phyloP scores from a whole-genome alignment of 2,329 filamentous ascomycete genomes.

The Fusarium secorum region DNA sequence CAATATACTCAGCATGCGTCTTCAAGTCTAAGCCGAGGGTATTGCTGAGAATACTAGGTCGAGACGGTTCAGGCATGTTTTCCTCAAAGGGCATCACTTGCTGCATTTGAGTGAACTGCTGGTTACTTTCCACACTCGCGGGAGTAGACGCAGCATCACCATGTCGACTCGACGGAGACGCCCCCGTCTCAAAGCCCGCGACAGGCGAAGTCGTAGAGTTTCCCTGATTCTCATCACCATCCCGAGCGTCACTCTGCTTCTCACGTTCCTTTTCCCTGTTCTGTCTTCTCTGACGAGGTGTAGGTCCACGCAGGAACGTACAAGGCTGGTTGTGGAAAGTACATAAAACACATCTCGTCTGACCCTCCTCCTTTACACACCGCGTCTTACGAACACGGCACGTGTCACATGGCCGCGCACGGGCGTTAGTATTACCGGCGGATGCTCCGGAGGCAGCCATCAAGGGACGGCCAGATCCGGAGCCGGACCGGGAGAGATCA shows the following conservation, averaged over 20 bases:
- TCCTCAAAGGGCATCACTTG: conserved; percentile 29
- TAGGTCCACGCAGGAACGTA: conserved; percentile 62
- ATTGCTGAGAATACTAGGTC: conserved; percentile 47
- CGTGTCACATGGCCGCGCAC: conserved; percentile 65
- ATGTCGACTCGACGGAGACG: conserved; percentile 38
- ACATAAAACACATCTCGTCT: conserved; percentile 68
- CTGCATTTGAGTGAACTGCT: conserved; percentile 21
- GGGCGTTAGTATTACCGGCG: conserved; percentile 17
- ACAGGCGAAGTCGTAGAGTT: conserved; percentile 25
- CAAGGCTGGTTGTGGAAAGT: conserved; percentile 73
- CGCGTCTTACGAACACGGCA: conserved; percentile 71
- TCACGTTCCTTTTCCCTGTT: conserved; percentile 34
- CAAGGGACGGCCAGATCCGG: conserved; percentile 7
- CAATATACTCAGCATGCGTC: conserved; percentile 68
- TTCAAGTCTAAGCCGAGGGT: conserved; percentile 64
- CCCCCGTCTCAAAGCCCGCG: conserved; percentile 9
- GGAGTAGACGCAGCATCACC: conserved; percentile 38
- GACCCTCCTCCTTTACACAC: conserved; percentile 69
- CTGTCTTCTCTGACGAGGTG: conserved; percentile 44
- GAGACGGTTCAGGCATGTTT: conserved; percentile 30
- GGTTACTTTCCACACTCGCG: conserved; percentile 36
- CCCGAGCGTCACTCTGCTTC: conserved; percentile 24
- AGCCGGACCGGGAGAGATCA: conserved; percentile 25
- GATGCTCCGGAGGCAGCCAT: conserved; percentile 6
- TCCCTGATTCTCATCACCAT: conserved; percentile 25